Base-by-base conservation (phyloP, 2,329 filamentous ascomycete species). In the Alternaria gaisen region DNA sequence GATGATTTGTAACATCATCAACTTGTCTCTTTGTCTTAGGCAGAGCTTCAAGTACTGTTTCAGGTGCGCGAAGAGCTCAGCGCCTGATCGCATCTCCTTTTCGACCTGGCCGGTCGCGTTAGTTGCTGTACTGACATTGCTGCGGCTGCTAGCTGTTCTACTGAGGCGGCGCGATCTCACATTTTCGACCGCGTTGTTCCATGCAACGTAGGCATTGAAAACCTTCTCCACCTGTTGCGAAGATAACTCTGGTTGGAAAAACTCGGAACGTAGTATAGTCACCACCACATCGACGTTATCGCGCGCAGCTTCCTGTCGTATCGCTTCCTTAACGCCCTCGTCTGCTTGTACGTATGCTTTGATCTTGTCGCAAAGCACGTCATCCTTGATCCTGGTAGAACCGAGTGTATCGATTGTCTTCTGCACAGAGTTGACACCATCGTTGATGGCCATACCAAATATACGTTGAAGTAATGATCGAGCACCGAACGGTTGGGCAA, bases 171-270 rank as follows among this genome's bases (percentile, higher is more conserved):
- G 69, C 60, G 76, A 69, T 55, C 64, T 70, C 61, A 81, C 84
- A 74, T 96, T 95, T 74, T 97, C 94, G 10, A 99, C 91, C 0
- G 93, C 94, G 71, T 90, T 93, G 79, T 96, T 97, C 88, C 97
- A 99, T 2, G 94, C 94, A 46, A 97, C 93, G 73, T 96, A 98
- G 28, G 93, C 93, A 76, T 98, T 98, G 83, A 93, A 97, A 1
- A 97, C 87, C 65, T 90, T 90, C 61, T 90, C 91, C 42, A 96
- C 89, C 78, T 98, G 93, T 58, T 90, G 86, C 0, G 89, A 80
- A 1, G 84, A 88, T 30, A 98, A 84, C 30, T 90, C 83, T 0
- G 93, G 92, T 51, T 88, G 80, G 41, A 97, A 84, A 41, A 89
- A 82, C 12, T 97, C 92, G 0, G 92, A 94, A 57, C 92, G 87